Percentiles rank a stretch among this genome's conserved stretches.
phyloP scores from a whole-genome alignment of 2,329 filamentous ascomycete genomes.

The Chaetomium strumarium region DNA sequence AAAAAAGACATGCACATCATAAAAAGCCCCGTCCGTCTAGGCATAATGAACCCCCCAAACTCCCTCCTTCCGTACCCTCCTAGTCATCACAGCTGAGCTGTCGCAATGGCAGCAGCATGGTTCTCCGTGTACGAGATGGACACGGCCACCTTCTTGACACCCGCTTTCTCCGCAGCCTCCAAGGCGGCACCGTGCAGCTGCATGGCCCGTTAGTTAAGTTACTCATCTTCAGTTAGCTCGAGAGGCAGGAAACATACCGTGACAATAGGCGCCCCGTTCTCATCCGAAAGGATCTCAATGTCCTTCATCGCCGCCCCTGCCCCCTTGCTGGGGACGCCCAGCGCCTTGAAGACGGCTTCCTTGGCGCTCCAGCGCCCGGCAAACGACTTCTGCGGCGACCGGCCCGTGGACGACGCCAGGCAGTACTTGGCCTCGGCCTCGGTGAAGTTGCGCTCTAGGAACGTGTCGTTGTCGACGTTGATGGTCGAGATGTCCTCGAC shows the following conservation, averaged over 20 bases:
- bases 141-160: constrained; percentile 82
- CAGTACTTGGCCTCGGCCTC: constrained; percentile 80
- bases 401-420: constrained; percentile 50
- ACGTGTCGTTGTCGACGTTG: constrained; percentile 91
- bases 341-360: constrained; percentile 96
- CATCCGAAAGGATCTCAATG: constrained; percentile 83
- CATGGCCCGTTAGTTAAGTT: not conserved
- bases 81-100: constrained; percentile 65
- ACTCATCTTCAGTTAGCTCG: not conserved
- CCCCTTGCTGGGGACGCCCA: constrained; percentile 80
- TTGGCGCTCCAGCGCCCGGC: constrained; percentile 96
- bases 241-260: constrained; percentile 53
- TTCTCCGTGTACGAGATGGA: constrained; percentile 94
- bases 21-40: not conserved
- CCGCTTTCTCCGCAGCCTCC: constrained; percentile 74
- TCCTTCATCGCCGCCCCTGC: constrained; percentile 87
- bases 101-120: constrained; percentile 91
- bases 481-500: constrained; percentile 83
- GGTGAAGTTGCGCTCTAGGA: constrained; percentile 93
- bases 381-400: constrained; percentile 82
- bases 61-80: not conserved
- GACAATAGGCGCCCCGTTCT: constrained; percentile 77
- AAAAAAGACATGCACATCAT: constrained; percentile 2
- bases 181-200: constrained; percentile 85
- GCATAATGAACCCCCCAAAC: not conserved